These are phyloP conservation scores for Hypoxylon sp. DNA, from an alignment of 2,329 filamentous ascomycete genomes.

Conservation along the genomic window DNA sequence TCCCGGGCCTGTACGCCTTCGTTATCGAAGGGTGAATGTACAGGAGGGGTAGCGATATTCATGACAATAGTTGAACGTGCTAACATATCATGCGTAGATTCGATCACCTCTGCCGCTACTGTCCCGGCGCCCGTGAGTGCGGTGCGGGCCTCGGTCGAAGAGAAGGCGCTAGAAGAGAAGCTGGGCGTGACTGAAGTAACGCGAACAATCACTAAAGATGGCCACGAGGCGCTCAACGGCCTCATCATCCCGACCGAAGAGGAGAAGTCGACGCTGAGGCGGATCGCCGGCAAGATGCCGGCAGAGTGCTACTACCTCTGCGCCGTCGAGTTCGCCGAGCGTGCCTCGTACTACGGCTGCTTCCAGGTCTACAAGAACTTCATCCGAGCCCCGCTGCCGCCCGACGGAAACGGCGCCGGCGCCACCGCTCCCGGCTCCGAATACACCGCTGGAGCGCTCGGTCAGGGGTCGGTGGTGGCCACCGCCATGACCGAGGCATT, in stretches of 20 bases:
- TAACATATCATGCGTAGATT: slow-evolving; percentile 27
- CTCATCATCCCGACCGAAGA: slow-evolving; percentile 55
- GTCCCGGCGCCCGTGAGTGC: slow-evolving; percentile 29
- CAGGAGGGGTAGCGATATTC: no score
- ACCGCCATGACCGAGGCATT: slow-evolving; percentile 56
- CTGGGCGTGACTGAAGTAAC: slow-evolving; percentile 19
- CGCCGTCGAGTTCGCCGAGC: slow-evolving; percentile 60
- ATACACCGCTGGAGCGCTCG: slow-evolving; percentile 57
- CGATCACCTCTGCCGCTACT: slow-evolving; percentile 35
- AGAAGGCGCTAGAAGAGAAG: slow-evolving; percentile 33
- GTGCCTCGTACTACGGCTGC: slow-evolving; percentile 61
- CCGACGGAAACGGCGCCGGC: slow-evolving; percentile 45
- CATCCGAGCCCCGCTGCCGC: slow-evolving; percentile 59
- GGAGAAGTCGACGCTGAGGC: slow-evolving; percentile 54
- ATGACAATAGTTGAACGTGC: neutral
- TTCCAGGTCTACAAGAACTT: slow-evolving; percentile 61
- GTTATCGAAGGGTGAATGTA: neutral
- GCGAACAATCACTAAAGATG: slow-evolving; percentile 31
- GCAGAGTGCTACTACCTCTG: slow-evolving; percentile 54
- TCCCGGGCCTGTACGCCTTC: neutral
- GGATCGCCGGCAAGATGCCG: slow-evolving; percentile 55
- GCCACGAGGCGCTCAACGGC: slow-evolving; percentile 42
- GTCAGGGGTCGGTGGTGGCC: slow-evolving; percentile 56
- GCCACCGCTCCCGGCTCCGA: slow-evolving; percentile 42
- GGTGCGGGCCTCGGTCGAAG: slow-evolving; percentile 38